Percentiles rank a stretch among this genome's conserved stretches.
phyloP scores from a whole-genome alignment of 2,329 filamentous ascomycete genomes.

The Alternaria gaisen region DNA sequence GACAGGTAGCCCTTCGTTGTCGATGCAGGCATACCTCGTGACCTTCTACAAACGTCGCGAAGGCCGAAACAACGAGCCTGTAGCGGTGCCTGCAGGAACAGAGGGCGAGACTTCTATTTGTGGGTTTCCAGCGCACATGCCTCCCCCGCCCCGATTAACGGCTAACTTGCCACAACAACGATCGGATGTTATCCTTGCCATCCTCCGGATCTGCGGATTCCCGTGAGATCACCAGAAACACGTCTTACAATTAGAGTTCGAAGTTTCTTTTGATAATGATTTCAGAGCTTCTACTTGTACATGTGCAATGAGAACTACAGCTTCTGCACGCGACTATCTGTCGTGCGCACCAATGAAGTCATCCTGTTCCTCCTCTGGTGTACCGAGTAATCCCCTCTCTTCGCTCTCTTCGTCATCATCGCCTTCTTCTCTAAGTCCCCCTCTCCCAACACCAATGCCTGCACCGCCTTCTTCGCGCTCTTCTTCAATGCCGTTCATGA shows the following conservation, averaged over 20 bases:
- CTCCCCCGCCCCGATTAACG: slow-evolving; percentile 6
- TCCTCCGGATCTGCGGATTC: slow-evolving; percentile 6
- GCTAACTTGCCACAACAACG: slow-evolving; percentile 11
- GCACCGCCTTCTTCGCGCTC: slow-evolving; percentile 39
- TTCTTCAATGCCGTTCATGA: slow-evolving; percentile 71
- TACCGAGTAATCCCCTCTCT: slow-evolving; percentile 51
- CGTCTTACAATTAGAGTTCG: slow-evolving; percentile 1
- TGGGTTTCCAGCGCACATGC: slow-evolving; percentile 3
- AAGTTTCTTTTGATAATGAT: background rate
- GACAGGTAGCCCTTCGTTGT: slow-evolving; percentile 19
- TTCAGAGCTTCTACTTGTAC: background rate
- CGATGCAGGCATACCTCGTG: slow-evolving; percentile 4
- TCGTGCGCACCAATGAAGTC: slow-evolving; percentile 25
- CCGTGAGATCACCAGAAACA: slow-evolving; percentile 5
- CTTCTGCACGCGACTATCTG: slow-evolving; percentile 14
- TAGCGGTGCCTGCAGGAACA: slow-evolving; percentile 10
- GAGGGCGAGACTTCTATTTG: slow-evolving; percentile 6
- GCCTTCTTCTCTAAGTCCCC: slow-evolving; percentile 47
- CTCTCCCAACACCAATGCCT: slow-evolving; percentile 48
- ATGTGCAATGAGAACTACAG: slow-evolving; percentile 8
- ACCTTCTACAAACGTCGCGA: slow-evolving; percentile 5
- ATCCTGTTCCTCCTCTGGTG: slow-evolving; percentile 34
- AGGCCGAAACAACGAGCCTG: slow-evolving; percentile 6
- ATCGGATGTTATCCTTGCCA: slow-evolving; percentile 5
- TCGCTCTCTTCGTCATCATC: slow-evolving; percentile 45